These are phyloP conservation scores for Talaromyces thailandensis DNA, from an alignment of 495 filamentous ascomycete genomes.

Conservation along the genomic window DNA sequence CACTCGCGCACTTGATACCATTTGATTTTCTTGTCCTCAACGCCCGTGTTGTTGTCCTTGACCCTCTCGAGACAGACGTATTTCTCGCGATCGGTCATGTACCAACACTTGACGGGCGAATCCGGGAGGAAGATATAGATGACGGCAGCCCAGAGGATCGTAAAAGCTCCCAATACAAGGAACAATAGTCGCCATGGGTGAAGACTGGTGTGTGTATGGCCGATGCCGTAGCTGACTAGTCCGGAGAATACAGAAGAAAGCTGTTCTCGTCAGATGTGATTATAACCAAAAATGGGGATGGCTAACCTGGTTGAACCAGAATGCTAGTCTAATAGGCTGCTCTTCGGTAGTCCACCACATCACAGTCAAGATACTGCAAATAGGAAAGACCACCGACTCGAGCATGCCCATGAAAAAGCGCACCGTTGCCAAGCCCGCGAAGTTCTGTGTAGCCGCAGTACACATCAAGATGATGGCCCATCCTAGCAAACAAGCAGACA, in stretches of 20 bases:
- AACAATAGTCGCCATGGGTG: slow-evolving; percentile 2
- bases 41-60: slow-evolving; percentile 43
- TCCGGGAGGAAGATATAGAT: slow-evolving; percentile 38
- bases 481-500: slow-evolving; percentile 17
- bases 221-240: slow-evolving; percentile 3
- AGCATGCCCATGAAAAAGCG: slow-evolving; percentile 43
- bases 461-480: slow-evolving; percentile 35
- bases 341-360: slow-evolving; percentile 44
- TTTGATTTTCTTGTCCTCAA: slow-evolving; percentile 44
- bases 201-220: not conserved
- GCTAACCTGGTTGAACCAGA: slow-evolving; percentile 36
- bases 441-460: slow-evolving; percentile 30
- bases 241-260: slow-evolving; percentile 13
- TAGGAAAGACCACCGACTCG: slow-evolving; percentile 38
- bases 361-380: slow-evolving; percentile 39
- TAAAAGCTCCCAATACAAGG: slow-evolving; percentile 23
- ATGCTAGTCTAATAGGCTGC: slow-evolving; percentile 34
- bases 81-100: slow-evolving; percentile 30
- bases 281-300: not conserved
- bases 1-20: slow-evolving; percentile 38
- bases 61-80: slow-evolving; percentile 41
- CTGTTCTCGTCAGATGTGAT: not conserved
- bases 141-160: slow-evolving; percentile 24
- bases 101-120: slow-evolving; percentile 33
- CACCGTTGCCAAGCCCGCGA: slow-evolving; percentile 33